These are phyloP conservation scores for Ceratocystis alfenasii DNA, from an alignment of 2,329 filamentous ascomycete species.

Conservation along the genomic window DNA sequence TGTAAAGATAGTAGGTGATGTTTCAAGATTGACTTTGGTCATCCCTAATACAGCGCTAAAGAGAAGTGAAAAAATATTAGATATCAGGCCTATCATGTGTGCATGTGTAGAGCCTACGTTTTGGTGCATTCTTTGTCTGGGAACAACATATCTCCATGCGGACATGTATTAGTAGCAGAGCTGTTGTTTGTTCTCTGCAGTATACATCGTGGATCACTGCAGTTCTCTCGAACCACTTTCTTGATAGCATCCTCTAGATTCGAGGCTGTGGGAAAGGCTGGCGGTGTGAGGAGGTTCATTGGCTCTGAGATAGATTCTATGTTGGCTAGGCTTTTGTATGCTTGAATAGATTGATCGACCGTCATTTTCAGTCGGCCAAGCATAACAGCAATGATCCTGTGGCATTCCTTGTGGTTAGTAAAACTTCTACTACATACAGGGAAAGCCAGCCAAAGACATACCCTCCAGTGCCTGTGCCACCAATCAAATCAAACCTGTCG, in stretches of 20 bases:
- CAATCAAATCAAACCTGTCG: slow-evolving; percentile 28
- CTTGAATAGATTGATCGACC: not conserved
- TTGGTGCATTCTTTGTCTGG: not conserved
- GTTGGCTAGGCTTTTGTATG: not conserved
- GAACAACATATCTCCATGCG: not conserved
- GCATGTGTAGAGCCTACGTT: not conserved
- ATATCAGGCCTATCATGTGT: not conserved
- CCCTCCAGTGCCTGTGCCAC: slow-evolving; percentile 28
- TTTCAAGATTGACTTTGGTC: slow-evolving; percentile 17
- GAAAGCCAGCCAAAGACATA: slow-evolving; percentile 13
- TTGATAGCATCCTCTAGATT: not conserved
- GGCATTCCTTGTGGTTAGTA: no score
- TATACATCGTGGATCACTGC: not conserved
- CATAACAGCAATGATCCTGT: not conserved
- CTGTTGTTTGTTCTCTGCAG: not conserved
- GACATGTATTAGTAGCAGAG: not conserved
- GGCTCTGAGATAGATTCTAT: not conserved
- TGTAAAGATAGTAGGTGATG: slow-evolving; percentile 24
- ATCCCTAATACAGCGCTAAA: not conserved
- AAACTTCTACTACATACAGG: no score
- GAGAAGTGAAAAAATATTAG: not conserved
- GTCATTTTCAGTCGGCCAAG: not conserved
- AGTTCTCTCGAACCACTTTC: not conserved
- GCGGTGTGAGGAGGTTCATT: not conserved
- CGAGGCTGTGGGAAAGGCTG: not conserved